A percentile compares a stretch with the other conserved stretches of the same genome.
Evolutionary conservation across 345 rosid species (phyloP).

Genomic region (Microcos paniculata): DNA sequence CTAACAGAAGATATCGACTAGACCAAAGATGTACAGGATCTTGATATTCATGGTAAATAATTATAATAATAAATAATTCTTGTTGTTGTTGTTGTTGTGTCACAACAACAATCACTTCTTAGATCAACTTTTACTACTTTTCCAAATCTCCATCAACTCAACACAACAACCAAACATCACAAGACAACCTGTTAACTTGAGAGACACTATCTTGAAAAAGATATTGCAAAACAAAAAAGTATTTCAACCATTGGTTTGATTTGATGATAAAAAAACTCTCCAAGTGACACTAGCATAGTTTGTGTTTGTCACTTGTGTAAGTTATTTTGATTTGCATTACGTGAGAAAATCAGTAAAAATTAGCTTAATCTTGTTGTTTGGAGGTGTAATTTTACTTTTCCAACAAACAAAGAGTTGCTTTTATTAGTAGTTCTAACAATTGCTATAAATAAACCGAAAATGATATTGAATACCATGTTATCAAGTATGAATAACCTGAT

Average conservation of each 20-base stretch:
- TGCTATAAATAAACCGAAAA: neutral
- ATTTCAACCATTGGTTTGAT: neutral
- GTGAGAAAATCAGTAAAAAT: neutral
- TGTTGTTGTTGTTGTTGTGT: too few relatives aligned
- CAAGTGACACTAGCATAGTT: neutral
- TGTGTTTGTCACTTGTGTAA: slow-evolving; percentile 1
- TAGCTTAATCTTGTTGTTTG: neutral
- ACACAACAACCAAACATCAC: neutral
- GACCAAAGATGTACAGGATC: neutral
- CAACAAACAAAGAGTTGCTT: neutral
- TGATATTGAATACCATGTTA: neutral
- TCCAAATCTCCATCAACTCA: neutral
- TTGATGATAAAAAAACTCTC: neutral
- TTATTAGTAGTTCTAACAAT: neutral
- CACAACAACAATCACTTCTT: too few relatives aligned
- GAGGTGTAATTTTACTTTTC: neutral
- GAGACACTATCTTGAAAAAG: neutral
- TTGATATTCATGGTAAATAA: neutral
- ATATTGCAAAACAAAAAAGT: neutral
- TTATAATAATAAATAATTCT: too few relatives aligned
- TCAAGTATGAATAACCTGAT: neutral
- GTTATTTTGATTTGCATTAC: neutral
- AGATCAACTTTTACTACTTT: neutral
- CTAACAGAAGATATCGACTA: neutral
- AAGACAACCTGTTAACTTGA: neutral